Base-by-base conservation (phyloP, 139 green algal species). In the Asterochloris sp. region DNA sequence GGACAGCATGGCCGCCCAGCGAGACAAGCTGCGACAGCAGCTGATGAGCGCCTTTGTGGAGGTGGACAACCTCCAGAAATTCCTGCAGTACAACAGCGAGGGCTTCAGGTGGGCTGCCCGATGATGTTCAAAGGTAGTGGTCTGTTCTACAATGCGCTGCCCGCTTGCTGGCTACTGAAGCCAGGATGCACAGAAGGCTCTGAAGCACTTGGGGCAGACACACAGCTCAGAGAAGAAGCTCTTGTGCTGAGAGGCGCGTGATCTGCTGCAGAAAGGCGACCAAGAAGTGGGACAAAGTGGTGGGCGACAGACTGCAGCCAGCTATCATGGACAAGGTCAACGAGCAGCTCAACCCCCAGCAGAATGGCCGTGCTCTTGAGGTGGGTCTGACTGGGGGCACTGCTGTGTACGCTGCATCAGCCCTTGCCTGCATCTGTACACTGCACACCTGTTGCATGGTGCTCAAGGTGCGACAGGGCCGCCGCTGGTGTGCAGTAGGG, bases 51-150 rank as follows among this genome's bases (percentile, higher is more conserved):
- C 91, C 24, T 93, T 86, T 79, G 86, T 89, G 29, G 12, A 83
- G n/a, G 62, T 84, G 19, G 82, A 89, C 71, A 86, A 88, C 79
- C 86, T 94, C 28, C 27, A 74, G 23, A 86, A 91, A 54, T 95
- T 89, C 74, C 74, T 91, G 13, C 69, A 89, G n/a, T 77, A 90
- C 15, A 95, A 95, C 86, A 80, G 84, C 60, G 87, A 90, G 28
- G 92, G 92, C 28, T 93, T 95, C 82, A 80, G 91, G n/a, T 94
- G 92, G 84, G 88, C 90, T 4, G 10, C 21, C 28, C 10, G 0
- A 38, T 75, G 69, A 15, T 38, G 29, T 71, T 8, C 66, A 71
- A 71, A 21, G n/a, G n/a, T n/a, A n/a, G n/a, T n/a, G n/a, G n/a
- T n/a, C n/a, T n/a, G n/a, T n/a, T n/a, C n/a, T 2, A 71, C 2